Base-by-base conservation (phyloP, 1,139 yeast genomes). In the Suhomyces panamericanus region DNA sequence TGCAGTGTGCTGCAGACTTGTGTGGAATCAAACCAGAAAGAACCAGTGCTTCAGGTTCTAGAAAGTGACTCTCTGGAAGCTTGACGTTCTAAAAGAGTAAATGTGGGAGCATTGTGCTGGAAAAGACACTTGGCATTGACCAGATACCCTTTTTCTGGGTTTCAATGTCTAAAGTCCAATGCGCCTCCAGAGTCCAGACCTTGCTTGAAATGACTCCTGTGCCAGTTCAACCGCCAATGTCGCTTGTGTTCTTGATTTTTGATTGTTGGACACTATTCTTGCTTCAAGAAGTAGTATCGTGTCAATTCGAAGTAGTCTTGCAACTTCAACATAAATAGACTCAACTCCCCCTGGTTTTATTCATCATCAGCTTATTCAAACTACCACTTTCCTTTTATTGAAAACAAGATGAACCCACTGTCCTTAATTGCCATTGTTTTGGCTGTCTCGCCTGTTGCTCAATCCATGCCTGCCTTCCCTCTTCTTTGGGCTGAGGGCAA, bases 371-470 rank as follows among this genome's bases (percentile, higher is more conserved):
- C 39, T 36, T 37, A 14, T 39, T 42, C 48, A 43, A 42, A 42
- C 48, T 45, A 38, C 41, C 42, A 41, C 45, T 36, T 34, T 45
- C 45, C 48, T 17, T 10, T 9, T 8, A 8, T 17, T 20, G 30
- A 39, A 40, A 27, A 39, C 15, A 41, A 38, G 38, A 45, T 45
- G 48, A 45, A 45, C 39, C 48, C 48, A 33, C 41, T 39, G 16
- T 36, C 44, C 36, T 39, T 45, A 26, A 32, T 45, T 17, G 16
- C 42, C 38, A 41, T 30, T 29, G 41, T 42, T 33, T 16, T 41
- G 9, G 16, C 31, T 11, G 30, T 39, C 9, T 17, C 41, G 31
- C 34, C 41, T 6, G 17, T 32, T 12, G 24, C 32, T 17, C 22
- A 38, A 7, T 41, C 45, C 22, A 38, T 40, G 9, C 48, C 48